Evolutionary conservation across 768 basidiomycete species (phyloP), one percentile per base, ranked within the genome.

Genomic region (Rhodotorula babjevae): DNA sequence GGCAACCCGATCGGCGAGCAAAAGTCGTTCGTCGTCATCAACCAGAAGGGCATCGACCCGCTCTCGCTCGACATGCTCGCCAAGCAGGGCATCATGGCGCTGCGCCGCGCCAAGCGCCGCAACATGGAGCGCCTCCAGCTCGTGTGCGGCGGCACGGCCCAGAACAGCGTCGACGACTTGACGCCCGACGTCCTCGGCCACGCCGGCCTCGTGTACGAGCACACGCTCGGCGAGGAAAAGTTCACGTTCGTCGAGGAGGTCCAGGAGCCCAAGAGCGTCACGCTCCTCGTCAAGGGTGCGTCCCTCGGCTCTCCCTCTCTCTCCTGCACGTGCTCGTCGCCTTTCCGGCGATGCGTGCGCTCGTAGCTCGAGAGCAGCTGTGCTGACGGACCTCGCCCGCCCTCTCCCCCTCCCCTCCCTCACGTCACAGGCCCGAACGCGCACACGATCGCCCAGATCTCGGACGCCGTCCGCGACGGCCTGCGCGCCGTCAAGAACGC

Each of bases 11-110:
- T 78, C 12, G 80, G 79, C 52, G 82, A 84, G 73, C 81, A 82
- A 77, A 93, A 91, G 82, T 88, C 84, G 79, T 97, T 99, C 80
- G 95, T 98, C 62, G 82, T 98, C 66, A 89, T 99, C 83, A 99
- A 98, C 82, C 96, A 99, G 82, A 99, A 99, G 82, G 96, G 96
- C 74, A 99, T 99, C 75, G 96, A 99, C 81, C 96, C 96, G 12
- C 86, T 99, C 80, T 92, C 90, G 78, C 85, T 99, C 67, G 96
- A 99, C 82, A 88, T 98, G 55, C 84, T 99, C 53, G 93, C 92
- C 57, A 98, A 98, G 85, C 91, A 93, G 81, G 95, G 93, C 21
- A 98, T 99, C 74, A 82, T 99, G 69, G 95, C 93, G 31, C 85
- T 99, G 63, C 87, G 96, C 73, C 85, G 96, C 72, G 96, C 96